Percentiles rank a stretch among this genome's conserved stretches.
These are phyloP conservation scores for Aspergillus cavernicola DNA, from an alignment of 495 filamentous ascomycete species.

Conservation along the genomic window DNA sequence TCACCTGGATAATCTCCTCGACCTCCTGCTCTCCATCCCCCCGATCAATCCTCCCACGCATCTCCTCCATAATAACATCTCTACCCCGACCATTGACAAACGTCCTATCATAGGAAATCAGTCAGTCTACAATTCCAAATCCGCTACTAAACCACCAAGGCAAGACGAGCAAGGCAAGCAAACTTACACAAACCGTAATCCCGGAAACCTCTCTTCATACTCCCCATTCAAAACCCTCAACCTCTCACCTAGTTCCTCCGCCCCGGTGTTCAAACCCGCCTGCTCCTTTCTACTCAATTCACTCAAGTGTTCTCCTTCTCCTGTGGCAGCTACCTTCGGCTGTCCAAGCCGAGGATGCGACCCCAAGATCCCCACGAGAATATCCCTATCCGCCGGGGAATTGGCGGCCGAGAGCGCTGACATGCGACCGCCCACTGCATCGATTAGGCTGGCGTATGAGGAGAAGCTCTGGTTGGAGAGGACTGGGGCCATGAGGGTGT, in stretches of 20 bases:
- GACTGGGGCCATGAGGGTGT: slow-evolving; percentile 63
- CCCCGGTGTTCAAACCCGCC: slow-evolving; percentile 58
- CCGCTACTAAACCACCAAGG: too few species aligned
- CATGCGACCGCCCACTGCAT: slow-evolving; percentile 53
- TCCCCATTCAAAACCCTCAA: slow-evolving; percentile 60
- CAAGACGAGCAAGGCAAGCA: too few species aligned
- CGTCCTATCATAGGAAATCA: slow-evolving; percentile 46
- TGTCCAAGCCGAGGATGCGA: slow-evolving; percentile 86
- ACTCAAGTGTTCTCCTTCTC: slow-evolving; percentile 54
- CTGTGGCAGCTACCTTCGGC: slow-evolving; percentile 53
- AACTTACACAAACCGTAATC: slow-evolving; percentile 78
- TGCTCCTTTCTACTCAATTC: slow-evolving; percentile 77
- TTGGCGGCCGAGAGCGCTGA: slow-evolving; percentile 46
- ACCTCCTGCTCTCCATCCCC: slow-evolving; percentile 66
- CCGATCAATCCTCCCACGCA: slow-evolving; percentile 69
- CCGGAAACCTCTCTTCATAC: slow-evolving; percentile 81
- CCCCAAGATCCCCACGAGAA: slow-evolving; percentile 69
- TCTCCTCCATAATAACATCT: slow-evolving; percentile 76
- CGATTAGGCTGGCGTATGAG: slow-evolving; percentile 57
- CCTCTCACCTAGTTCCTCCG: slow-evolving; percentile 49
- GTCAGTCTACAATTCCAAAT: too few species aligned
- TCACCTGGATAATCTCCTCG: slow-evolving; percentile 70
- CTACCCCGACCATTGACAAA: slow-evolving; percentile 85
- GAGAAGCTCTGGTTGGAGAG: slow-evolving; percentile 60
- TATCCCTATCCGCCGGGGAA: slow-evolving; percentile 47